phyloP scores from a whole-genome alignment of 1,284 basidiomycete species.

The Papiliotrema terrestris region DNA sequence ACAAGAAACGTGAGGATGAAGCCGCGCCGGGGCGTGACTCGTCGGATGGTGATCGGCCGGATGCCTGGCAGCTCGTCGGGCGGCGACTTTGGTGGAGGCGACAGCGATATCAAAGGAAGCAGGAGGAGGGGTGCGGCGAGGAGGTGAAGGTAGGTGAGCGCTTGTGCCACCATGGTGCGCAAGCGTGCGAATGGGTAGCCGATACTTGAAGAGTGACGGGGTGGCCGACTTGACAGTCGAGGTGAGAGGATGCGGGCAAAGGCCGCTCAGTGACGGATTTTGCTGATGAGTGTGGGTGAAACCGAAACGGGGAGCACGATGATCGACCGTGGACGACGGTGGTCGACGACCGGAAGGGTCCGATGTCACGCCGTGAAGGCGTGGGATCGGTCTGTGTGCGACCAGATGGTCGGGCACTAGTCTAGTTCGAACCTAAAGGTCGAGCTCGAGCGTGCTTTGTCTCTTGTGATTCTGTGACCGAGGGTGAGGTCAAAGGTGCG shows the following conservation, averaged over 20 bases:
- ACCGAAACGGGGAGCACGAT: neutral
- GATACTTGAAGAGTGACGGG: neutral
- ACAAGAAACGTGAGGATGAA: conserved; percentile 31
- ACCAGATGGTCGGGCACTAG: no score
- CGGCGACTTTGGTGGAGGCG: conserved; percentile 12
- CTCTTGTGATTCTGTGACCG: no score
- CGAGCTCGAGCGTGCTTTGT: no score
- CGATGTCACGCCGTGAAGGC: no score
- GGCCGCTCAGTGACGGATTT: neutral
- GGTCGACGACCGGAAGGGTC: no score
- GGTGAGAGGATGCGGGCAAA: no score
- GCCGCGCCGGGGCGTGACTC: conserved; percentile 35
- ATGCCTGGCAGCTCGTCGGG: conserved; percentile 24
- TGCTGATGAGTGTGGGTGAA: neutral
- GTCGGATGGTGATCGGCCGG: conserved; percentile 37
- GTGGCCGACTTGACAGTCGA: no score
- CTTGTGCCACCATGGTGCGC: conserved; percentile 7
- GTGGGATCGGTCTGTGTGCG: no score
- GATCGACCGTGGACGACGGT: no score
- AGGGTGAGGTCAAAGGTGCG: no score
- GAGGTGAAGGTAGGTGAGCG: conserved; percentile 25
- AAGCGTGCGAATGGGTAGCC: neutral
- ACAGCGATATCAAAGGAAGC: conserved; percentile 30
- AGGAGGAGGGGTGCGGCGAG: conserved; percentile 29
- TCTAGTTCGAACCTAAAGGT: no score